Evolutionary conservation across 1,284 basidiomycete species (phyloP).

Genomic region (Ceratobasidium sp.): DNA sequence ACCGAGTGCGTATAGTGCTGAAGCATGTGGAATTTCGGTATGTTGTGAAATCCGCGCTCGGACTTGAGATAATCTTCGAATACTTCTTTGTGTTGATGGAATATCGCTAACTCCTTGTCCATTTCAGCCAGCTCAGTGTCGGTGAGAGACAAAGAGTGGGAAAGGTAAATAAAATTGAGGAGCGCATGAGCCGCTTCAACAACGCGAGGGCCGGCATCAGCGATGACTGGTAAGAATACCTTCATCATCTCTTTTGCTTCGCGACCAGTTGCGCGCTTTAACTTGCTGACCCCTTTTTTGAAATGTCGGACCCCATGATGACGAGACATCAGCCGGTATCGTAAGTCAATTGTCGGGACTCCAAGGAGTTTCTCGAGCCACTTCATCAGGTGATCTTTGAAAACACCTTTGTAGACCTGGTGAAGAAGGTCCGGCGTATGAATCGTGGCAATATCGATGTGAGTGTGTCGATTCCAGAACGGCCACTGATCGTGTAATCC

Average conservation of each 20-base stretch:
- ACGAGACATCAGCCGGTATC: slow-evolving; percentile 53
- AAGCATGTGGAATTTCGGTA: slow-evolving; percentile 59
- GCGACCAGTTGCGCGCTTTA: slow-evolving; percentile 57
- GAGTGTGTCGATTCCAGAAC: neutral
- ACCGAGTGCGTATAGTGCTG: slow-evolving; percentile 38
- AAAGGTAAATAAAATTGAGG: slow-evolving; percentile 55
- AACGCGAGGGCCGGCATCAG: slow-evolving; percentile 5
- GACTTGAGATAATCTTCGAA: slow-evolving; percentile 55
- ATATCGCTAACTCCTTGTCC: slow-evolving; percentile 52
- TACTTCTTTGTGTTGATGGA: slow-evolving; percentile 55
- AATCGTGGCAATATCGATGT: slow-evolving; percentile 37
- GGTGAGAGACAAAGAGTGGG: slow-evolving; percentile 53
- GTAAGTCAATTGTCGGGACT: slow-evolving; percentile 56
- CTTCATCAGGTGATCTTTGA: slow-evolving; percentile 59
- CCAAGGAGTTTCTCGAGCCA: slow-evolving; percentile 59
- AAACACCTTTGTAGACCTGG: slow-evolving; percentile 60
- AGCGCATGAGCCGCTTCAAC: slow-evolving; percentile 40
- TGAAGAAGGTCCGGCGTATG: slow-evolving; percentile 60
- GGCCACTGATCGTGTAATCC: slow-evolving; percentile 16
- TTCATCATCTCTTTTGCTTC: slow-evolving; percentile 55
- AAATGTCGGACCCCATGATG: slow-evolving; percentile 60
- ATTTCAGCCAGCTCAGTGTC: slow-evolving; percentile 60
- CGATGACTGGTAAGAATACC: slow-evolving; percentile 52
- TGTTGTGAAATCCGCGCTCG: slow-evolving; percentile 52
- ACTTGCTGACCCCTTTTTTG: slow-evolving; percentile 58